Evolutionary conservation across 805 yeast genomes (phyloP).

Genomic region (Starmerella lactis-condensi): DNA sequence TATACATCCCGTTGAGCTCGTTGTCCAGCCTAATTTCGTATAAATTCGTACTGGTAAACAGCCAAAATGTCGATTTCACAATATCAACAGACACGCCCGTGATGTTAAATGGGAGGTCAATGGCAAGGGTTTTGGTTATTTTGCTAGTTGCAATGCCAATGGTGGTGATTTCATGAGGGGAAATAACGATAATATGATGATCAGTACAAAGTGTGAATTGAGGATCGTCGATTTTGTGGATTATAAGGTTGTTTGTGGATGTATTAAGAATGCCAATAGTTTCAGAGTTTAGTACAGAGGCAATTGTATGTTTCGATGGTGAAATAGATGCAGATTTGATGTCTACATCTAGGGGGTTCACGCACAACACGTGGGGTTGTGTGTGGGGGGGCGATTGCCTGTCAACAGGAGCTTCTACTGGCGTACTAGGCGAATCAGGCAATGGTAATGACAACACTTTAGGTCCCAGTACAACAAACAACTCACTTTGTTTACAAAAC

Average conservation of each 20-base stretch:
- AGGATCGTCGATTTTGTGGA: slow-evolving; percentile 1
- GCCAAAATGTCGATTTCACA: slow-evolving; percentile 50
- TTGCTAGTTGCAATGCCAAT: slow-evolving; percentile 20
- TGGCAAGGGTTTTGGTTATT: slow-evolving; percentile 27
- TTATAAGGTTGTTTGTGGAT: background rate
- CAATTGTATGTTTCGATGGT: too few species aligned
- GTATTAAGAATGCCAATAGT: too few species aligned
- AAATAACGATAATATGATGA: slow-evolving; percentile 8
- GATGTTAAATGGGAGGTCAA: slow-evolving; percentile 24
- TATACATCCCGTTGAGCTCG: slow-evolving; percentile 65
- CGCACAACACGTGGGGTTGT: too few species aligned
- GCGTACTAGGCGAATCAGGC: too few species aligned
- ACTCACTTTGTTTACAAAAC: slow-evolving; percentile 9
- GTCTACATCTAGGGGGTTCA: too few species aligned
- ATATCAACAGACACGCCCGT: slow-evolving; percentile 36
- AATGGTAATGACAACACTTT: too few species aligned
- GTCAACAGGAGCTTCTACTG: too few species aligned
- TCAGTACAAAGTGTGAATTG: slow-evolving; percentile 4
- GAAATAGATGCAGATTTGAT: too few species aligned
- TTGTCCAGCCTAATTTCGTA: slow-evolving; percentile 49
- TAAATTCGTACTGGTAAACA: slow-evolving; percentile 39
- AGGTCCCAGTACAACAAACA: slow-evolving; percentile 1
- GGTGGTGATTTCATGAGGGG: background rate
- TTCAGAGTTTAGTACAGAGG: too few species aligned
- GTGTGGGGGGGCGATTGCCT: too few species aligned